phyloP scores from a whole-genome alignment of 805 yeast genomes.

The Candida sakaeoensis region DNA sequence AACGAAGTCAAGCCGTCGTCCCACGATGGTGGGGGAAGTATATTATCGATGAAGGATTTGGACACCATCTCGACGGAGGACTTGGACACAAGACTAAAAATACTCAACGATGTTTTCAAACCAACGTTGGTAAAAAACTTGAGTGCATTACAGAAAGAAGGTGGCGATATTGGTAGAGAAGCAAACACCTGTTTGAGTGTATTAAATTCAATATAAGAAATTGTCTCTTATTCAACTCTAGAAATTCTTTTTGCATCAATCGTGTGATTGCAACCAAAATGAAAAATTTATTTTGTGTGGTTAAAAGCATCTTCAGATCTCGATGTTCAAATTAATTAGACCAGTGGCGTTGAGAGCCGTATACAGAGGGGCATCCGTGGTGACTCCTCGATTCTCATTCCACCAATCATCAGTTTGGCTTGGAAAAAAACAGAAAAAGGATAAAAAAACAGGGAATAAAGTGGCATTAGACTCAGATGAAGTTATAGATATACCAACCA shows the following conservation, averaged over 20 bases:
- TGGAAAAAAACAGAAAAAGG: constrained; percentile 3
- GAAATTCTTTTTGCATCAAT: neutral
- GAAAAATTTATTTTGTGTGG: constrained; percentile 1
- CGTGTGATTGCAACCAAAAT: constrained; percentile 5
- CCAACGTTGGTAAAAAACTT: constrained; percentile 50
- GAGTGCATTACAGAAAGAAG: constrained; percentile 54
- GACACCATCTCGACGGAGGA: constrained; percentile 58
- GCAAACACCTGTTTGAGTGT: constrained; percentile 25
- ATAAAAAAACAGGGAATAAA: constrained; percentile 9
- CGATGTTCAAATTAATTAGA: neutral
- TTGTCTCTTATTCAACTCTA: neutral
- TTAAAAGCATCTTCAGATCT: neutral
- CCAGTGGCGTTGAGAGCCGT: neutral
- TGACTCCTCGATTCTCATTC: neutral
- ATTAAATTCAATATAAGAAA: constrained; percentile 6
- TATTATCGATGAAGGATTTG: constrained; percentile 32
- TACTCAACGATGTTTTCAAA: constrained; percentile 51
- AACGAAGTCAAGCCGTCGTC: constrained; percentile 21
- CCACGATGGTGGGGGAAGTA: constrained; percentile 18
- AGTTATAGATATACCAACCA: constrained; percentile 16
- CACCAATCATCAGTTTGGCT: neutral
- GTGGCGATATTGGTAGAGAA: constrained; percentile 65
- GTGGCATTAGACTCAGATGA: constrained; percentile 13
- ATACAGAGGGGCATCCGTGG: neutral
- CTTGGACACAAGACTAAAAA: constrained; percentile 47